Conservation (phyloP, 2,329 filamentous ascomycete genomes). For the Hymenoscyphus linearis region DNA sequence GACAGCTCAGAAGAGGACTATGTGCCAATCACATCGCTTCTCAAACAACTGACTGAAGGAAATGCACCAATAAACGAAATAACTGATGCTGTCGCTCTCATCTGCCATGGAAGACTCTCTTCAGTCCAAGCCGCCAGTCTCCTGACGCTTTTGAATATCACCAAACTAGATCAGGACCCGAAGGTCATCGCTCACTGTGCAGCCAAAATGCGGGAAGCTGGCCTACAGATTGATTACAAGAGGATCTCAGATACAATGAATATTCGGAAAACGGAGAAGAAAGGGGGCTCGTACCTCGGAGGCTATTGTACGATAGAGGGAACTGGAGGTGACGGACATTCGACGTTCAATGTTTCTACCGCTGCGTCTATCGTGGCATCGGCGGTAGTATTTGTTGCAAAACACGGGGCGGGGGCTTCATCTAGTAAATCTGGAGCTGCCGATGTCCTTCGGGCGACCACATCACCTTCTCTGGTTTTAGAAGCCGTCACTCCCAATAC, state of each 20-base stretch:
- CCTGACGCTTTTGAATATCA: constrained; percentile 88
- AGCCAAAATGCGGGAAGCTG: constrained; percentile 74
- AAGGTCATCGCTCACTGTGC: constrained; percentile 86
- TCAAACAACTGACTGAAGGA: constrained; percentile 23
- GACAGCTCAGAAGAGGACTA: background rate
- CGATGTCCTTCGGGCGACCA: constrained; percentile 75
- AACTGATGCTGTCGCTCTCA: constrained; percentile 80
- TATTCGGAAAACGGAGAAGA: constrained; percentile 46
- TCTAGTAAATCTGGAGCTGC: constrained; percentile 95
- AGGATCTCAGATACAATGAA: constrained; percentile 57
- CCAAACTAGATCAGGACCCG: constrained; percentile 73
- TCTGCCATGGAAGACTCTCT: constrained; percentile 87
- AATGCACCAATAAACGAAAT: constrained; percentile 74
- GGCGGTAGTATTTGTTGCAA: constrained; percentile 76
- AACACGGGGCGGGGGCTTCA: constrained; percentile 93
- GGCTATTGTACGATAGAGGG: constrained; percentile 94
- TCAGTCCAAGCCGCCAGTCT: constrained; percentile 82
- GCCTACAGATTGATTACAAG: constrained; percentile 61
- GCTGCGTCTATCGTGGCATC: constrained; percentile 91
- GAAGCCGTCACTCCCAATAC: constrained; percentile 67
- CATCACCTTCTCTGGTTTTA: constrained; percentile 68
- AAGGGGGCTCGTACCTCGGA: constrained; percentile 71
- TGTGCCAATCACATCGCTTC: background rate
- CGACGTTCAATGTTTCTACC: constrained; percentile 97
- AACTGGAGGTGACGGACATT: constrained; percentile 91